Base-by-base conservation (phyloP, 257 asterid species). In the Solanum corneliomulleri region DNA sequence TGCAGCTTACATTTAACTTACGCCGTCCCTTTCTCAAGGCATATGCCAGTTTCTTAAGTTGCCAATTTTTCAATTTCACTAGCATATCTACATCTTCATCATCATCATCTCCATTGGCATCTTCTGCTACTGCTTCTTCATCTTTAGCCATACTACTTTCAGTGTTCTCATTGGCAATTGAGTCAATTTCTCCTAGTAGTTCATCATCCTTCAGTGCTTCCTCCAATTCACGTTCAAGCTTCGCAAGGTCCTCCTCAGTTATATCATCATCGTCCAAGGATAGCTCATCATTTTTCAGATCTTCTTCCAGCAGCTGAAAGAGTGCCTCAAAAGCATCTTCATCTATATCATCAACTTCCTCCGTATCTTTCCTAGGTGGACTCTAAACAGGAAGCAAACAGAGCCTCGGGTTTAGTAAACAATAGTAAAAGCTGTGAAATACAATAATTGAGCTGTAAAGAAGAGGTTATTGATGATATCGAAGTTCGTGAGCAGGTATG, bases 261-360 rank as follows among this genome's bases (percentile, higher is more conserved):
- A 95, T 90, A 86, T 94, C 97, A 81, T 92, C 96, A 42, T 87
- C 94, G 62, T 92, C 87, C 42, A 92, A 82, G 87, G 89, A 80
- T 11, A 90, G 45, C 3, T 87, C 97, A 83, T 97, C 99, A 45
- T 94, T 96, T 88, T 95, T 92, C 90, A 97, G 89, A 90, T 97
- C 99, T 88, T 97, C 98, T 87, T 95, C 99, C 60, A 97, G 95
- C 91, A 91, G 95, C 69, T 85, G 92, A 72, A 97, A 97, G 80
- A 96, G 98, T 31, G 98, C 98, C 90, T 97, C 99, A 75, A 97
- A 93, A 56, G 99, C 97, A 94, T 95, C 99, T 89, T 93, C 98
- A 86, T 92, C 98, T 80, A 91, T 75, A 56, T 93, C 95, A 27
- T 89, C 97, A 80, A 89, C 95, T 82, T 88, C 93, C 81, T 85